phyloP scores from a whole-genome alignment of 1,139 yeast genomes.

The Diutina catenulata region DNA sequence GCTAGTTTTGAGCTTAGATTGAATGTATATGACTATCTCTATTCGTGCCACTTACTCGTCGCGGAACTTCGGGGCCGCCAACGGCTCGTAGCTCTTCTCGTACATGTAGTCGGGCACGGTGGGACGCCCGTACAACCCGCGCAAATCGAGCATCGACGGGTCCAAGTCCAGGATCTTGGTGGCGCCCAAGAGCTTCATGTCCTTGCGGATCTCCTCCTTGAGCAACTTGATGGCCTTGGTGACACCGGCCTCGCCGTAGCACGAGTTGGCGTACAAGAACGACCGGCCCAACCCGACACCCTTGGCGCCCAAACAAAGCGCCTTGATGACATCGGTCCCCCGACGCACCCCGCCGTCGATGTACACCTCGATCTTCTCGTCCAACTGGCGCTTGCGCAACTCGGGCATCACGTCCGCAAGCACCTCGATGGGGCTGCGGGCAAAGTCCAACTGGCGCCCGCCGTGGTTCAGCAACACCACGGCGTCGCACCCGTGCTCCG shows the following conservation, averaged over 20 bases:
- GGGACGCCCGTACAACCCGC: slow-evolving; percentile 7
- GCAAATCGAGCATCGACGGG: slow-evolving; percentile 8
- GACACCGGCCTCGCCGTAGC: slow-evolving; percentile 75
- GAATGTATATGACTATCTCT: too few relatives aligned
- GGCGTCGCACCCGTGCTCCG: slow-evolving; percentile 51
- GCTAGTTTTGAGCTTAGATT: too few relatives aligned
- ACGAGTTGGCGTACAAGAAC: slow-evolving; percentile 57
- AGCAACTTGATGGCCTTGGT: slow-evolving; percentile 63
- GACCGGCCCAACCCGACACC: slow-evolving; percentile 73
- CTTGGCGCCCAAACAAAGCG: slow-evolving; percentile 56
- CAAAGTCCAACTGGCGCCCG: slow-evolving; percentile 60
- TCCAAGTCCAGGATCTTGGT: slow-evolving; percentile 7
- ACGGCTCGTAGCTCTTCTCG: slow-evolving; percentile 9
- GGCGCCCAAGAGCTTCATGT: slow-evolving; percentile 81
- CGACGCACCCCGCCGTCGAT: slow-evolving; percentile 63
- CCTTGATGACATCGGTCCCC: slow-evolving; percentile 56
- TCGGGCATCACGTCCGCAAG: slow-evolving; percentile 52
- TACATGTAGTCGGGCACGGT: slow-evolving; percentile 8
- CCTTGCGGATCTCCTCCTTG: slow-evolving; percentile 74
- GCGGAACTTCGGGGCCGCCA: slow-evolving; percentile 8
- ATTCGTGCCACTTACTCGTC: slow-evolving; percentile 7
- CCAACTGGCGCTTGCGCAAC: slow-evolving; percentile 31
- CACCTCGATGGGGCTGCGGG: slow-evolving; percentile 58
- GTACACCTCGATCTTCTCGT: slow-evolving; percentile 39
- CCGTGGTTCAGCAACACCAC: slow-evolving; percentile 64